Evolutionary conservation across 2,329 filamentous ascomycete genomes (phyloP).

Genomic region (Ophiognomonia clavigignenti-juglandacearum): DNA sequence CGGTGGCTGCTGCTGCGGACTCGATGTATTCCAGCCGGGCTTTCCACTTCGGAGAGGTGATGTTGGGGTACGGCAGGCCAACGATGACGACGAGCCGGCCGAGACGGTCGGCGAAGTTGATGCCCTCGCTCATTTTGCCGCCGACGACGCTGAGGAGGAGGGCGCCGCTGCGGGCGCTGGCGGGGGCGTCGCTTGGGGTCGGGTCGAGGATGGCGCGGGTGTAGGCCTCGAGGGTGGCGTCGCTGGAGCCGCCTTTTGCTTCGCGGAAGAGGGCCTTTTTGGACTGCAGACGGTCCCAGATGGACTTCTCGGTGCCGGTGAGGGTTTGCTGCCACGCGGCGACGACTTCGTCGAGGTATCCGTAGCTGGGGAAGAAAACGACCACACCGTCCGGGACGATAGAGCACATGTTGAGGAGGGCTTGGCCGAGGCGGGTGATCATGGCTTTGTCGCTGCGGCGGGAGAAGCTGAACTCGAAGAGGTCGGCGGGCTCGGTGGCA

Average conservation of each 20-base stretch:
- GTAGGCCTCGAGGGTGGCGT: slow-evolving; percentile 72
- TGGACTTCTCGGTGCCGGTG: slow-evolving; percentile 26
- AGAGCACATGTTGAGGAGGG: slow-evolving; percentile 66
- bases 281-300: slow-evolving; percentile 54
- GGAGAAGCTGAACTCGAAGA: slow-evolving; percentile 84
- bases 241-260: slow-evolving; percentile 49
- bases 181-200: background rate
- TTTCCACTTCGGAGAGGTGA: slow-evolving; percentile 85
- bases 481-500: slow-evolving; percentile 30
- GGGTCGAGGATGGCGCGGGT: slow-evolving; percentile 54
- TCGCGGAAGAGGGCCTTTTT: slow-evolving; percentile 62
- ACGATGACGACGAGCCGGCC: slow-evolving; percentile 89
- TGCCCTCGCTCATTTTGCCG: slow-evolving; percentile 93
- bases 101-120: slow-evolving; percentile 91
- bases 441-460: slow-evolving; percentile 64
- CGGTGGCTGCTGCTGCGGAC: slow-evolving; percentile 42
- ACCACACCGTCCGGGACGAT: slow-evolving; percentile 85
- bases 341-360: slow-evolving; percentile 75
- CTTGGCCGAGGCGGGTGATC: slow-evolving; percentile 68
- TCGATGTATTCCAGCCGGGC: slow-evolving; percentile 87
- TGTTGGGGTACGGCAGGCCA: slow-evolving; percentile 88
- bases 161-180: slow-evolving; percentile 60
- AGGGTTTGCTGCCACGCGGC: slow-evolving; percentile 49
- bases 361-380: slow-evolving; percentile 93
- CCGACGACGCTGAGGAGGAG: slow-evolving; percentile 87